Evolutionary conservation across 2,329 filamentous ascomycete species (phyloP), one percentile per base, ranked within the genome.

Genomic region (Amylocarpus encephaloides): DNA sequence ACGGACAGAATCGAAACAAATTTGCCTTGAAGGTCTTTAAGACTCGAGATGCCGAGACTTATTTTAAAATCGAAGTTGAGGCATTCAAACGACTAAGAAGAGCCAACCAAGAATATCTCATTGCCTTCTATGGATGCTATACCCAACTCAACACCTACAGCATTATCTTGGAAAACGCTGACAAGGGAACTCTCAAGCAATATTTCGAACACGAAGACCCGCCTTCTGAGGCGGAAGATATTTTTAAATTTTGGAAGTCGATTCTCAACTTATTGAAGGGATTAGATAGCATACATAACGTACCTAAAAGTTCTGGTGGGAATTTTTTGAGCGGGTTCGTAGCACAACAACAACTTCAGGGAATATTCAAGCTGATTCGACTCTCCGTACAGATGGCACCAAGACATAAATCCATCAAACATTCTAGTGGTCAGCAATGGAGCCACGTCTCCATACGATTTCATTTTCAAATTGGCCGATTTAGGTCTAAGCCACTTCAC

Each of bases 91-190:
- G 45, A 7, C 11, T 53, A 13, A 26, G 38, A 41, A 15, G 18
- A 33, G 26, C 51, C 10, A 41, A 11, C 2, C 16, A 42, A 12
- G 50, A 43, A 34, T 7, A 50, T 30, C 43, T 66, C 5, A 60
- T 64, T 19, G 36, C 44, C 5, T 63, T 60, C 46, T 59, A 46
- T 30, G 49, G 49, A 10, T 46, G 43, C 29, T 57, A 55, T 34
- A 53, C 34, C 9, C 58, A 64, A n/a, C 46, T 49, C 6, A 50
- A 56, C 5, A 57, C 48, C 9, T 62, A 36, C 50, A 59, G 66
- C 45, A 51, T 66, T 6, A 43, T 67, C 9, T 53, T 68, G 5
- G 64, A 67, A 48, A 65, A 61, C 51, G 65, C 66, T 3, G 57
- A 66, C 38, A 16, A 49, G n/a, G 62, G 65, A 1, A 61, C 58